Evolutionary conservation across 805 yeast genomes (phyloP).

Genomic region (Jamesozyma jinghongensis): DNA sequence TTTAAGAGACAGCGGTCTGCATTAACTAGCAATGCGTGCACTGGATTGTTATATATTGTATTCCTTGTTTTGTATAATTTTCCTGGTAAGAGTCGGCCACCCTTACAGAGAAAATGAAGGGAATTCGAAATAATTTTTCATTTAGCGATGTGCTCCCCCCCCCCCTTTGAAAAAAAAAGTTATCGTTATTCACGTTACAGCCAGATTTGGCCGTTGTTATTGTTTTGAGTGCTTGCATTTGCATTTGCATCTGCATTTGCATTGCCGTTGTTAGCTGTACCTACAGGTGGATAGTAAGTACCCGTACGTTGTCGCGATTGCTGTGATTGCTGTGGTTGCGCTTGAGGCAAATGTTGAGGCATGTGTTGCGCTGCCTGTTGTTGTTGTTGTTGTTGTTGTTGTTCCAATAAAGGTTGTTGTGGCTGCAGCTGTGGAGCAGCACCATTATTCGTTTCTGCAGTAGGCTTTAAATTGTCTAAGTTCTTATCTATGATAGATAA

Average conservation of each 20-base stretch:
- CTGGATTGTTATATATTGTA: neutral
- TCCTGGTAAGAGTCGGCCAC: neutral
- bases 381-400: constrained; percentile 6
- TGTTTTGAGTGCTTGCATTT: neutral
- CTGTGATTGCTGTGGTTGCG: neutral
- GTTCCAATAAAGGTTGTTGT: no score
- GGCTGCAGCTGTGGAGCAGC: constrained; percentile 7
- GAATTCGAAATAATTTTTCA: constrained; percentile 1
- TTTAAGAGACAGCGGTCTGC: no score
- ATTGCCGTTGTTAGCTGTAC: no score
- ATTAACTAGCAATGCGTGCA: no score
- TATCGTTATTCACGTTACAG: no score
- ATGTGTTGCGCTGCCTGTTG: constrained; percentile 5
- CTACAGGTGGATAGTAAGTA: constrained; percentile 2
- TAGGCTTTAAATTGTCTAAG: constrained; percentile 23
- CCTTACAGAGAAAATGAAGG: neutral
- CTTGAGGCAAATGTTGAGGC: neutral
- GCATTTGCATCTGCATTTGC: no score
- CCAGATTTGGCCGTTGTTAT: neutral
- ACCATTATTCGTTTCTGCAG: constrained; percentile 1
- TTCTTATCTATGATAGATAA: constrained; percentile 24
- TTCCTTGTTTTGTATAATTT: neutral
- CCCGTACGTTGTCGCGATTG: neutral
- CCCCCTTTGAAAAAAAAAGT: no score
- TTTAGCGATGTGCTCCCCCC: no score